phyloP scores from a whole-genome alignment of 179 eudicot species.

The Dionaea muscipula region DNA sequence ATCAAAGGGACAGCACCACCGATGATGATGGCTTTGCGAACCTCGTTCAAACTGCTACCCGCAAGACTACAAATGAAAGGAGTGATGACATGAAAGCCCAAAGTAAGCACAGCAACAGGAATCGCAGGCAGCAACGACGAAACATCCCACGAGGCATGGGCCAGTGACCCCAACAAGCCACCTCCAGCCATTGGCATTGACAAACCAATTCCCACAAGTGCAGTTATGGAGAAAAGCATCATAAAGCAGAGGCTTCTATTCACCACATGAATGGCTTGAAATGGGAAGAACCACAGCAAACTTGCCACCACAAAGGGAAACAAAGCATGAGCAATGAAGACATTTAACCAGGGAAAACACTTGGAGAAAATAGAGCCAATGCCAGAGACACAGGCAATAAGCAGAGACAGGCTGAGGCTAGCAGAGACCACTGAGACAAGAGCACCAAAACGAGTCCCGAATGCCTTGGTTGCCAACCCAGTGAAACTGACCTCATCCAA shows the following conservation, averaged over 20 bases:
- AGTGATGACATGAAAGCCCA: slow-evolving; percentile 73
- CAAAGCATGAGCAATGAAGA: slow-evolving; percentile 24
- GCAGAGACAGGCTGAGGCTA: slow-evolving; percentile 50
- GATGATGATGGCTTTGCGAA: slow-evolving; percentile 41
- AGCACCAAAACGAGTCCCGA: slow-evolving; percentile 41
- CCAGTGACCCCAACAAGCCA: slow-evolving; percentile 29
- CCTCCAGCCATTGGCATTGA: slow-evolving; percentile 35
- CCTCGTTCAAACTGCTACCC: slow-evolving; percentile 36
- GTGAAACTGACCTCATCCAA: slow-evolving; percentile 58
- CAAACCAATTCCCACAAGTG: slow-evolving; percentile 44
- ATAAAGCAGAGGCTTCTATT: slow-evolving; percentile 42
- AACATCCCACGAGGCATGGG: slow-evolving; percentile 40
- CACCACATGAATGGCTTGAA: slow-evolving; percentile 32
- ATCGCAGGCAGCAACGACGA: slow-evolving; percentile 48
- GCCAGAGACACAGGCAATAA: slow-evolving; percentile 67
- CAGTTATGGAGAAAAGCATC: slow-evolving; percentile 49
- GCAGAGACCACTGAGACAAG: slow-evolving; percentile 51
- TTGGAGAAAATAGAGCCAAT: slow-evolving; percentile 47
- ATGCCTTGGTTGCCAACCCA: slow-evolving; percentile 42
- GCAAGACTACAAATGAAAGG: slow-evolving; percentile 59
- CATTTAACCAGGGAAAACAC: slow-evolving; percentile 35
- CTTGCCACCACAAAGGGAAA: slow-evolving; percentile 38
- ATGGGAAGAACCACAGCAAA: slow-evolving; percentile 34
- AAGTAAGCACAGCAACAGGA: slow-evolving; percentile 56
- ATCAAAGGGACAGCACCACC: slow-evolving; percentile 54